Conservation (phyloP, 495 filamentous ascomycete genomes). For the Entonaema liquescens region DNA sequence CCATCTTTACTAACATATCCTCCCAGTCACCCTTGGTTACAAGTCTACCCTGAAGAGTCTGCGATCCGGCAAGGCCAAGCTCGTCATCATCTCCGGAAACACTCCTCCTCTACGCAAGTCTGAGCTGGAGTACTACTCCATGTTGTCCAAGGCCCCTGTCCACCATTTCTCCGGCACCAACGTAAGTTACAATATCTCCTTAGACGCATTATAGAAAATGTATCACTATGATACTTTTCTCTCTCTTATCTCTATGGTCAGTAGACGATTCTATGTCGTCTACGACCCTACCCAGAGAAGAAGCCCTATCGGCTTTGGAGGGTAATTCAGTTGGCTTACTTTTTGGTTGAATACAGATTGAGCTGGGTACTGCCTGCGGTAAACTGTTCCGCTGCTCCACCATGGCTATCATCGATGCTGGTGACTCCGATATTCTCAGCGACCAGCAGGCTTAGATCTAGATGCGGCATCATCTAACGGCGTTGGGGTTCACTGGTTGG, state of each 20-base stretch:
- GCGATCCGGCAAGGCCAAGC: slow-evolving; percentile 83
- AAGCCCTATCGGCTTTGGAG: slow-evolving; percentile 85
- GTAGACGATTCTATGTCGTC: slow-evolving; percentile 23
- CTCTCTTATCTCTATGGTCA: slow-evolving; percentile 14
- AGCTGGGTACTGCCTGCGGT: slow-evolving; percentile 88
- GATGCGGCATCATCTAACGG: slow-evolving; percentile 44
- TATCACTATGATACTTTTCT: slow-evolving; percentile 16
- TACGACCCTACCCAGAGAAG: slow-evolving; percentile 74
- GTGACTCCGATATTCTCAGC: slow-evolving; percentile 96
- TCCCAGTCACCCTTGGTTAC: slow-evolving; percentile 83
- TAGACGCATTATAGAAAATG: slow-evolving; percentile 25
- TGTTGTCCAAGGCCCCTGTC: slow-evolving; percentile 91
- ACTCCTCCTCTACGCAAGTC: slow-evolving; percentile 94
- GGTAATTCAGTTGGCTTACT: slow-evolving; percentile 69
- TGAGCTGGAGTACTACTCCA: slow-evolving; percentile 91
- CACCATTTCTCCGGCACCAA: slow-evolving; percentile 98
- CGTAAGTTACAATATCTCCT: slow-evolving; percentile 68
- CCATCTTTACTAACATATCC: slow-evolving; percentile 26
- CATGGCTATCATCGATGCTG: slow-evolving; percentile 94
- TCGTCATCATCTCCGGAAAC: slow-evolving; percentile 86
- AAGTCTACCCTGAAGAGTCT: slow-evolving; percentile 96
- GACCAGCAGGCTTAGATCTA: slow-evolving; percentile 66
- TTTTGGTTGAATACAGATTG: slow-evolving; percentile 72
- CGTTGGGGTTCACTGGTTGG: slow-evolving; percentile 52
- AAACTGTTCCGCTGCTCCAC: slow-evolving; percentile 91